Conservation (phyloP, 176 grass and related monocot species). For the Tillandsia fasciculata region DNA sequence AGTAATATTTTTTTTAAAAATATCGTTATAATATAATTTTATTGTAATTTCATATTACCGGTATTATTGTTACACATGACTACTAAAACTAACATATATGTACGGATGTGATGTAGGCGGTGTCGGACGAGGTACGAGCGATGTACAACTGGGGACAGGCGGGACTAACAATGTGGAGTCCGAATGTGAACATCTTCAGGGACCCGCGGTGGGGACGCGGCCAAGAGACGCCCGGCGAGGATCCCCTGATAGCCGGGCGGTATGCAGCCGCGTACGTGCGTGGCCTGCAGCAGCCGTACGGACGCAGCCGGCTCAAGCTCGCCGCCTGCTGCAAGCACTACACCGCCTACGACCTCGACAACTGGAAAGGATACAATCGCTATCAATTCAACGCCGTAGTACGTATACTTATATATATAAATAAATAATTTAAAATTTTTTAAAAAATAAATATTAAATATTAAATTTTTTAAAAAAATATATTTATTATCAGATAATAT, state of each 20-base stretch:
- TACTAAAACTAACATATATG: too few relatives aligned
- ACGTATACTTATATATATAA: neutral
- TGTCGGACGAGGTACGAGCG: conserved; percentile 64
- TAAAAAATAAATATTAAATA: too few relatives aligned
- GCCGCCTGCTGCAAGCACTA: conserved; percentile 97
- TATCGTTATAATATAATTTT: too few relatives aligned
- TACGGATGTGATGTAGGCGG: conserved; percentile 19
- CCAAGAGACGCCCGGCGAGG: conserved; percentile 86
- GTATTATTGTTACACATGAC: too few relatives aligned
- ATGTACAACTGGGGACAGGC: conserved; percentile 78
- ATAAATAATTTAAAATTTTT: too few relatives aligned
- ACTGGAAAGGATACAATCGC: conserved; percentile 49
- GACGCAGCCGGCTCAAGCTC: conserved; percentile 42
- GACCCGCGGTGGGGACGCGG: conserved; percentile 81
- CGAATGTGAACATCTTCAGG: conserved; percentile 85
- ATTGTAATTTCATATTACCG: too few relatives aligned
- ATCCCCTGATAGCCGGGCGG: conserved; percentile 39
- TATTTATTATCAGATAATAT: too few relatives aligned
- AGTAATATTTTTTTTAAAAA: too few relatives aligned
- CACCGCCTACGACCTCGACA: conserved; percentile 96
- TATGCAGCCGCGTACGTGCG: conserved; percentile 64
- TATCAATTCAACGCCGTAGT: conserved; percentile 81
- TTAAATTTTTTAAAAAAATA: too few relatives aligned
- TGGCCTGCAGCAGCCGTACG: conserved; percentile 53
- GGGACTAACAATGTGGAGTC: conserved; percentile 69